phyloP scores from a whole-genome alignment of 768 basidiomycete species.

The Tulasnella sp. region DNA sequence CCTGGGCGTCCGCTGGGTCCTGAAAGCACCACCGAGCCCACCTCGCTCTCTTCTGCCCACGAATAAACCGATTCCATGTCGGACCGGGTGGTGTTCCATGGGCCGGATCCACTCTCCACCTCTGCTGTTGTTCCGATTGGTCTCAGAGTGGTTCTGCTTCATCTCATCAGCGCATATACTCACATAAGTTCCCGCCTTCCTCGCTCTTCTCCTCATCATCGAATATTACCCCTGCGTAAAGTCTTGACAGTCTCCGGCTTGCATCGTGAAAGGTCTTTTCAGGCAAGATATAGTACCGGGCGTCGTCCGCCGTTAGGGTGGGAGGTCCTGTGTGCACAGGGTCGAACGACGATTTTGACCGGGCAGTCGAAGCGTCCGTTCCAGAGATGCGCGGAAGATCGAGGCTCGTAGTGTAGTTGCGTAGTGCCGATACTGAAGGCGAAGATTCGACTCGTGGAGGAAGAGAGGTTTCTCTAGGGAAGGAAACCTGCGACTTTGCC shows the following conservation, averaged over 20 bases:
- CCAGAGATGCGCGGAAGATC: neutral
- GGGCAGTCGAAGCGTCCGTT: neutral
- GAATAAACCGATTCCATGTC: constrained; percentile 28
- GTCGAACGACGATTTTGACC: neutral
- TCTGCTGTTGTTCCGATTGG: neutral
- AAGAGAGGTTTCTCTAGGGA: neutral
- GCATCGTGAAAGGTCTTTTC: constrained; percentile 61
- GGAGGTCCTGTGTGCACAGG: neutral
- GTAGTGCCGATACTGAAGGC: neutral
- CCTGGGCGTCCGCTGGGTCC: neutral
- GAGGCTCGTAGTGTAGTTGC: neutral
- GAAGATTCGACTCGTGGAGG: neutral
- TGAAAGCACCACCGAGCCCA: neutral
- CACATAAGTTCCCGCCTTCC: neutral
- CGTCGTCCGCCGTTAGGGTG: neutral
- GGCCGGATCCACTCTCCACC: neutral
- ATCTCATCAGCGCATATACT: neutral
- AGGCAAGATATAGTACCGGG: constrained; percentile 39
- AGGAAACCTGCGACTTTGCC: neutral
- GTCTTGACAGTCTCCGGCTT: constrained; percentile 60
- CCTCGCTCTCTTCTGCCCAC: neutral
- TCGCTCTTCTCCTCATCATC: constrained; percentile 42
- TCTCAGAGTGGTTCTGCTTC: neutral
- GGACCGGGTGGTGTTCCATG: constrained; percentile 32
- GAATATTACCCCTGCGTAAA: constrained; percentile 74